These are phyloP conservation scores for Fusarium sp. DNA, from an alignment of 2,329 filamentous ascomycete species.

Conservation along the genomic window DNA sequence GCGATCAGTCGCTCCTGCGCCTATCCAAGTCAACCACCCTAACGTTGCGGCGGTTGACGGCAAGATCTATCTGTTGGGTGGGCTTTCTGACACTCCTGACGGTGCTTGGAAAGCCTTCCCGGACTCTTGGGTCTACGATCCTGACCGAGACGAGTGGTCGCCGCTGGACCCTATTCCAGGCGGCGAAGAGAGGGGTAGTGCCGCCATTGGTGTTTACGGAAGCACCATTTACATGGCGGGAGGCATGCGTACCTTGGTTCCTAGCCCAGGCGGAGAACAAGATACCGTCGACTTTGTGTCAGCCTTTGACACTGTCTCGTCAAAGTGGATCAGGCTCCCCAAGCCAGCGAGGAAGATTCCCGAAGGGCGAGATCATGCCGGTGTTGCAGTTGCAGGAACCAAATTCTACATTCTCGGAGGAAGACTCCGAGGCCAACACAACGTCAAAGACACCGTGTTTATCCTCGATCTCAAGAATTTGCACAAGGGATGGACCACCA, in stretches of 20 bases:
- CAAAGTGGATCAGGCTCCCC: conserved; percentile 46
- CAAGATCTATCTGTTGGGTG: conserved; percentile 55
- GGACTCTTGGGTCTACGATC: conserved; percentile 48
- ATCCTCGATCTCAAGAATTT: conserved; percentile 46
- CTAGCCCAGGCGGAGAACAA: conserved; percentile 26
- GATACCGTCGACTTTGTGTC: conserved; percentile 46
- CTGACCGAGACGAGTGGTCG: conserved; percentile 43
- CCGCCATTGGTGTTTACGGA: conserved; percentile 47
- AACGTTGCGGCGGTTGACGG: conserved; percentile 52
- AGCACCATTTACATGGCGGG: conserved; percentile 53
- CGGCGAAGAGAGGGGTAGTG: conserved; percentile 47
- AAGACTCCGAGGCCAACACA: conserved; percentile 45
- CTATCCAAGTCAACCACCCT: conserved; percentile 50
- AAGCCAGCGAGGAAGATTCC: conserved; percentile 44
- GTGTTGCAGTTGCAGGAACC: conserved; percentile 44
- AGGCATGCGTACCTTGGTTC: conserved; percentile 47
- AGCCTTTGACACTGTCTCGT: conserved; percentile 46
- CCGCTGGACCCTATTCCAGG: conserved; percentile 43
- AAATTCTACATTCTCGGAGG: conserved; percentile 54
- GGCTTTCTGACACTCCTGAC: conserved; percentile 42
- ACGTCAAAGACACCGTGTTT: conserved; percentile 51
- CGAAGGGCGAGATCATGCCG: conserved; percentile 51
- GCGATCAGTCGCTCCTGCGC: conserved; percentile 43
- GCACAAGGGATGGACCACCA: conserved; percentile 45
- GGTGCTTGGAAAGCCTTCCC: conserved; percentile 44